Percentiles rank a stretch among this genome's conserved stretches.
Evolutionary conservation across 208 protist species (phyloP).

Genomic region (Leishmania guyanensis): DNA sequence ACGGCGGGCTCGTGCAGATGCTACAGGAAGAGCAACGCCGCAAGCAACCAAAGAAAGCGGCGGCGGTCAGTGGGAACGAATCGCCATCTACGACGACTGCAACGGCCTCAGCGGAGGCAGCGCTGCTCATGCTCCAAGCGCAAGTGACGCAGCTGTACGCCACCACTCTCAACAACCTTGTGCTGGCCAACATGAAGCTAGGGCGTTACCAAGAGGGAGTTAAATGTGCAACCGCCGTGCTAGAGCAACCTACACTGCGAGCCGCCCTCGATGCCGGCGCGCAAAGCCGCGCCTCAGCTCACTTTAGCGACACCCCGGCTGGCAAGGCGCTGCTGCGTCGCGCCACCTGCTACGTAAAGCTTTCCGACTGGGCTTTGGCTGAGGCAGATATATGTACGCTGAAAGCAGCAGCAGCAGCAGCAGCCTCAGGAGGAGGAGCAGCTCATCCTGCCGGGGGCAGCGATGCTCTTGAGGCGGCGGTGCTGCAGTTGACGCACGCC

Average conservation of each 20-base stretch:
- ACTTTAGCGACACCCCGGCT: slow-evolving; percentile 15
- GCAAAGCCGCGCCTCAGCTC: background rate
- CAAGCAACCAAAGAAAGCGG: slow-evolving; percentile 15
- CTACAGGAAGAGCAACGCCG: slow-evolving; percentile 18
- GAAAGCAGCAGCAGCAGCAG: background rate
- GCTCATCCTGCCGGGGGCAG: background rate
- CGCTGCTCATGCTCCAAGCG: slow-evolving; percentile 13
- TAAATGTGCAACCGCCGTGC: slow-evolving; percentile 41
- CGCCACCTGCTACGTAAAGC: slow-evolving; percentile 38
- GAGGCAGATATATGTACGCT: slow-evolving; percentile 30
- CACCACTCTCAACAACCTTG: slow-evolving; percentile 58
- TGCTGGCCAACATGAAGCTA: slow-evolving; percentile 49
- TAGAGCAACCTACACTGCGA: slow-evolving; percentile 27
- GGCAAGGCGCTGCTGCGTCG: slow-evolving; percentile 72
- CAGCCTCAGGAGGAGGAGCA: too few relatives aligned
- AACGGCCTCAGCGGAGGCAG: background rate
- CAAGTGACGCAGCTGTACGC: slow-evolving; percentile 39
- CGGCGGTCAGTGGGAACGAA: background rate
- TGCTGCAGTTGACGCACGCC: slow-evolving; percentile 16
- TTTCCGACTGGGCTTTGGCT: slow-evolving; percentile 36
- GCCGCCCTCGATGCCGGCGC: slow-evolving; percentile 14
- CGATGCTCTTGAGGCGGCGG: slow-evolving; percentile 20
- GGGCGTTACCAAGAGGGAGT: slow-evolving; percentile 51
- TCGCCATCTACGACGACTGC: background rate
- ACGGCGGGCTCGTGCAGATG: slow-evolving; percentile 22